Conservation (phyloP, 129 eudicot species). For the Rutidosis leptorrhynchoides region DNA sequence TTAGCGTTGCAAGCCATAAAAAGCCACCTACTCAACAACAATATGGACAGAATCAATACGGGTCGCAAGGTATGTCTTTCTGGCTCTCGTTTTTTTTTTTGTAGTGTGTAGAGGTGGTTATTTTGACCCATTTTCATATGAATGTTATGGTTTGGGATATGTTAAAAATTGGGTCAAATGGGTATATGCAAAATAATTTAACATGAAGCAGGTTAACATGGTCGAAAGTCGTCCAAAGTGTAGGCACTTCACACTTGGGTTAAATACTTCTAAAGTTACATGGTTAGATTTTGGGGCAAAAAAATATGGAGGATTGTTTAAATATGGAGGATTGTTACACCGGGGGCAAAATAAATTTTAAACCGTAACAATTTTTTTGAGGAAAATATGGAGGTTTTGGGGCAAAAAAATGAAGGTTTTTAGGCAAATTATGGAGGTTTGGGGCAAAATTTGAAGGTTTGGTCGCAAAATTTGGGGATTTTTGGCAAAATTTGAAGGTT, state of each 20-base stretch:
- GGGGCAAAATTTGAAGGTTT: too few species aligned
- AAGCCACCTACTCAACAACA: constrained; percentile 56
- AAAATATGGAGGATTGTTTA: too few species aligned
- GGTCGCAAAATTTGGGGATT: too few species aligned
- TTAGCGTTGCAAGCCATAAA: constrained; percentile 82
- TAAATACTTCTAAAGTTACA: not conserved
- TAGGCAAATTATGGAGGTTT: too few species aligned
- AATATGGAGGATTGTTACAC: too few species aligned
- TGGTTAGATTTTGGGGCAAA: too few species aligned
- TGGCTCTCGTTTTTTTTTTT: not conserved
- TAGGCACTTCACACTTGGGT: not conserved
- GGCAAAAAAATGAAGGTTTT: too few species aligned
- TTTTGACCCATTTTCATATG: not conserved
- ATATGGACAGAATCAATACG: constrained; percentile 39
- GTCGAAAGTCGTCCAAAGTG: not conserved
- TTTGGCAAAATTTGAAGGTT: too few species aligned
- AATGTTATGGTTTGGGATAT: not conserved
- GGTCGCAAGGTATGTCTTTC: constrained; percentile 63
- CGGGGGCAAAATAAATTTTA: too few species aligned
- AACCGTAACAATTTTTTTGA: too few species aligned
- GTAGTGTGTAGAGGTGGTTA: not conserved
- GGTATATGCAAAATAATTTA: not conserved
- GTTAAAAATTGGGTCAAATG: not conserved
- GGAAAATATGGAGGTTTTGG: too few species aligned
- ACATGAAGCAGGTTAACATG: not conserved